A percentile compares a stretch with the other conserved stretches of the same genome.
Evolutionary conservation across 2,329 filamentous ascomycete species (phyloP).

Genomic region (Pestalotiopsis sp.): DNA sequence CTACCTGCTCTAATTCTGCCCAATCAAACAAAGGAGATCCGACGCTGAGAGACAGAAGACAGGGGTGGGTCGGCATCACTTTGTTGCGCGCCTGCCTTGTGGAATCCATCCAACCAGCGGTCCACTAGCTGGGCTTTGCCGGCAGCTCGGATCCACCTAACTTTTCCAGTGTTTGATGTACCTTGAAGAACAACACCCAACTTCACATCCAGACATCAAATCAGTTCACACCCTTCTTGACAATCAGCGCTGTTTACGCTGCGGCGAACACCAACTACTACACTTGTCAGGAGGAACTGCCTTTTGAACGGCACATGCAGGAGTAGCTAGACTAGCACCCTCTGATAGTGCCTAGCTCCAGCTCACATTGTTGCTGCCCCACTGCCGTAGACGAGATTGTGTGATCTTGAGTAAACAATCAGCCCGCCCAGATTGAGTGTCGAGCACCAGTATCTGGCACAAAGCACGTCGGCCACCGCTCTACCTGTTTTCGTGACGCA

Average conservation of each 20-base stretch:
- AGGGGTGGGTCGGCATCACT: background rate
- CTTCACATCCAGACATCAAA: background rate
- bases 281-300: background rate
- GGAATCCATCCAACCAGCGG: background rate
- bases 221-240: background rate
- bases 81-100: background rate
- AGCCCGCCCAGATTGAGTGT: background rate
- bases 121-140: background rate
- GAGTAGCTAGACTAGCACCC: slow-evolving; percentile 14
- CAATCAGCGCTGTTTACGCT: too few species aligned
- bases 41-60: background rate
- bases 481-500: background rate
- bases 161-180: background rate
- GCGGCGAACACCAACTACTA: background rate
- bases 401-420: slow-evolving; percentile 14
- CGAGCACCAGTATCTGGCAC: background rate
- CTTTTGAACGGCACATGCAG: slow-evolving; percentile 3
- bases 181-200: background rate
- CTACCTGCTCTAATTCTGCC: background rate
- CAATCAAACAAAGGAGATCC: background rate
- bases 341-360: slow-evolving; percentile 5
- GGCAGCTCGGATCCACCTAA: background rate
- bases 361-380: slow-evolving; percentile 1
- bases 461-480: background rate
- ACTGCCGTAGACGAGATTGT: slow-evolving; percentile 13